phyloP scores from a whole-genome alignment of 2,329 filamentous ascomycete species.

The Cylindrodendrum hubeiense region DNA sequence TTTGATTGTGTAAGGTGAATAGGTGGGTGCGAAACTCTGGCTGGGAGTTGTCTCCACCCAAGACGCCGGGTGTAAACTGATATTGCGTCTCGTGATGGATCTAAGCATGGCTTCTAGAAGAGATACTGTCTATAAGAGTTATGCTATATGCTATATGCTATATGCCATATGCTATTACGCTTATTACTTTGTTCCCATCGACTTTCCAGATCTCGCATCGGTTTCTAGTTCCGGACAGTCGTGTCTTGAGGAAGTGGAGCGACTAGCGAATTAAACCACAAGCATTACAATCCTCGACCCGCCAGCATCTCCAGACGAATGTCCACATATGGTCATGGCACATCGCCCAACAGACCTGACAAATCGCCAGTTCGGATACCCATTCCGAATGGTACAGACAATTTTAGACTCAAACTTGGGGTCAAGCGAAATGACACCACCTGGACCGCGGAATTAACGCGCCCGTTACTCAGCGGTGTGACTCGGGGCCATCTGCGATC shows the following conservation, averaged over 20 bases:
- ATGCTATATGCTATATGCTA: neutral
- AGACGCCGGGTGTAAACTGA: neutral
- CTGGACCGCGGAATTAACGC: neutral
- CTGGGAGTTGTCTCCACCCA: neutral
- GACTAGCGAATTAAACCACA: slow-evolving; percentile 25
- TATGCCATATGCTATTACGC: too few relatives aligned
- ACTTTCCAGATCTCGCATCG: neutral
- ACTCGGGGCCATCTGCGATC: neutral
- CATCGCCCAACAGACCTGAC: slow-evolving; percentile 2
- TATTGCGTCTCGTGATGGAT: neutral
- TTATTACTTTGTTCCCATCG: neutral
- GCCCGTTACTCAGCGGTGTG: neutral
- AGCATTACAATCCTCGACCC: slow-evolving; percentile 22
- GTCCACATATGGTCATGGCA: neutral
- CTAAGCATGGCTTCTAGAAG: neutral
- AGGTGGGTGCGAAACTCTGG: slow-evolving; percentile 9
- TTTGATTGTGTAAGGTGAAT: neutral
- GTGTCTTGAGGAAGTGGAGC: neutral
- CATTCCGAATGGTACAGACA: neutral
- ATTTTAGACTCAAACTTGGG: neutral
- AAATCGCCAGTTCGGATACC: neutral
- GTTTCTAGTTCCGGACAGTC: neutral
- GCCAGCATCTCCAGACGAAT: neutral
- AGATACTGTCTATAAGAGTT: too few relatives aligned
- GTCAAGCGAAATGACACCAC: neutral